Evolutionary conservation across 1,284 basidiomycete species (phyloP).

Genomic region (Cryptococcus hybrid): DNA sequence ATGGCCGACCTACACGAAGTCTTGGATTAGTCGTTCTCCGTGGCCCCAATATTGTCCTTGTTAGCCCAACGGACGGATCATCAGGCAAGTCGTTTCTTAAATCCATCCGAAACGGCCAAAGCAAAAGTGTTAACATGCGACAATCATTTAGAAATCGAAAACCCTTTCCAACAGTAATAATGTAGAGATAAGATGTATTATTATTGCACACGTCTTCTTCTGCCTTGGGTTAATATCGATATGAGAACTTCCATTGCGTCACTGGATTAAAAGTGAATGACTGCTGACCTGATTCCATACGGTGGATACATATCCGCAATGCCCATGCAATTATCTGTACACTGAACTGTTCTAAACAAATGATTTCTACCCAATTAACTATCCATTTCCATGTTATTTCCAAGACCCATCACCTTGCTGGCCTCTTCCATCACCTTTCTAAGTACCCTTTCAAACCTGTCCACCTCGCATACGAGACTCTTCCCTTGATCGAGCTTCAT

Average conservation of each 20-base stretch:
- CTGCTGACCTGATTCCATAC: no score
- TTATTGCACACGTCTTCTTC: no score
- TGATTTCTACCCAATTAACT: no score
- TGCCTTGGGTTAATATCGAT: no score
- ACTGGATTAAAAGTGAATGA: not conserved
- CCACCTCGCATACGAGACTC: slow-evolving; percentile 14
- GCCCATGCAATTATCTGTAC: no score
- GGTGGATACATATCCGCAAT: no score
- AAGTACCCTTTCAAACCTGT: slow-evolving; percentile 12
- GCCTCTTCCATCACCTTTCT: slow-evolving; percentile 3
- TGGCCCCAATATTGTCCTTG: slow-evolving; percentile 86
- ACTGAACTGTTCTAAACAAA: no score
- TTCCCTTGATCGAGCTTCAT: slow-evolving; percentile 19
- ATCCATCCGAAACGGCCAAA: not conserved
- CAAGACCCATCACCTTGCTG: not conserved
- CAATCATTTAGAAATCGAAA: slow-evolving; percentile 43
- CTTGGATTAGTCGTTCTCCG: slow-evolving; percentile 84
- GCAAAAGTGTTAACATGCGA: not conserved
- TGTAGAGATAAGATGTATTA: not conserved
- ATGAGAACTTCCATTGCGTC: not conserved
- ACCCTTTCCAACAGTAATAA: slow-evolving; percentile 39
- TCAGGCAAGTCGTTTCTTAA: slow-evolving; percentile 52
- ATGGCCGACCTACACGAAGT: slow-evolving; percentile 58
- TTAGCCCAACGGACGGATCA: slow-evolving; percentile 89
- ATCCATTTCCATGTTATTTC: no score